phyloP scores from a whole-genome alignment of 768 basidiomycete genomes.

The Panellus pusillus region DNA sequence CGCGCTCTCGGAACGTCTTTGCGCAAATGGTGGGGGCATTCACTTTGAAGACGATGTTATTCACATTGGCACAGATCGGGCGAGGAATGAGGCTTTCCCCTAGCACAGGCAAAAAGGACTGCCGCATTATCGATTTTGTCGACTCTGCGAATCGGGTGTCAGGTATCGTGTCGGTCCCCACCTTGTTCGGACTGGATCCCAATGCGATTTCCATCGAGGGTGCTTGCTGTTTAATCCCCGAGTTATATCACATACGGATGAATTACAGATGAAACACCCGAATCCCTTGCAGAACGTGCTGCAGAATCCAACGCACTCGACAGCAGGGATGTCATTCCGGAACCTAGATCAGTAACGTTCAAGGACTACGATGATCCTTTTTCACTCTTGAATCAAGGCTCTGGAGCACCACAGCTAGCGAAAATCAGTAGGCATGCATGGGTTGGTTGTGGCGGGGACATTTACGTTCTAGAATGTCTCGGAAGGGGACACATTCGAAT shows the following conservation, averaged over 20 bases:
- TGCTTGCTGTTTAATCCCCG: conserved; percentile 23
- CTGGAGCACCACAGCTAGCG: conserved; percentile 54
- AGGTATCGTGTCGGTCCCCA: conserved; percentile 77
- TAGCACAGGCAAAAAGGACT: conserved; percentile 76
- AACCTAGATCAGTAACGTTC: conserved; percentile 67
- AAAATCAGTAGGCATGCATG: conserved; percentile 64
- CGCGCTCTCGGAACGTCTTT: conserved; percentile 84
- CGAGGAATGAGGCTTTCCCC: conserved; percentile 89
- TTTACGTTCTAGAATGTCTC: conserved; percentile 76
- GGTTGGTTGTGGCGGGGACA: conserved; percentile 74
- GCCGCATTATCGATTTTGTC: conserved; percentile 89
- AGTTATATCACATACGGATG: neutral
- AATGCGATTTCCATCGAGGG: conserved; percentile 61
- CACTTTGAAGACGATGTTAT: neutral
- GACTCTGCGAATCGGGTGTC: conserved; percentile 67
- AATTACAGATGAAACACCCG: conserved; percentile 49
- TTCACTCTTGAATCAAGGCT: conserved; percentile 47
- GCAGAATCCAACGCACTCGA: conserved; percentile 26
- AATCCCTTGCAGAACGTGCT: conserved; percentile 46
- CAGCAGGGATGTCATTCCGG: conserved; percentile 40
- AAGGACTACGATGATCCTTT: conserved; percentile 78
- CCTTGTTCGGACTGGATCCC: conserved; percentile 85
- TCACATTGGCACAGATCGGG: conserved; percentile 63
- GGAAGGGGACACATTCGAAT: conserved; percentile 69
- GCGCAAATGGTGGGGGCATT: conserved; percentile 77